phyloP scores from a whole-genome alignment of 345 rosid species.

The Mallotus nudiflorus region DNA sequence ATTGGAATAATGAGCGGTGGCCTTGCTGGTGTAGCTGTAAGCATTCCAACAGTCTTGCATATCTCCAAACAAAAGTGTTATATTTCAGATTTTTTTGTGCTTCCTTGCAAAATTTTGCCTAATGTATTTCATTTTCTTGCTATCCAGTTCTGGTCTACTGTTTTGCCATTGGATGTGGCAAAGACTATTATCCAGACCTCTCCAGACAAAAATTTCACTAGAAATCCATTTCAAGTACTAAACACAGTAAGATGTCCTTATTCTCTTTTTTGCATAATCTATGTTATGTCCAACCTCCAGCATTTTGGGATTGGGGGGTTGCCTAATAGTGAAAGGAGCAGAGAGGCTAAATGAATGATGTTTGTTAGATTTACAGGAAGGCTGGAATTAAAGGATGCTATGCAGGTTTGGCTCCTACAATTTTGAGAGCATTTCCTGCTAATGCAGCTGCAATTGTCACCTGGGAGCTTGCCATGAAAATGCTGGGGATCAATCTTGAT shows the following conservation, averaged over 20 bases:
- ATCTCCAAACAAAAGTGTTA: not conserved
- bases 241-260: constrained; percentile 49
- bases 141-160: constrained; percentile 73
- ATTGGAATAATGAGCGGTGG: constrained; percentile 84
- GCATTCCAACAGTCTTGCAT: constrained; percentile 28
- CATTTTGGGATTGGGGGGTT: too few relatives aligned
- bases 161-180: constrained; percentile 85
- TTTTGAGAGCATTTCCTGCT: constrained; percentile 89
- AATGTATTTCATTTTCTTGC: constrained; percentile 11
- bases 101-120: not conserved
- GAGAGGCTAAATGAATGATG: constrained; percentile 11
- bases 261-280: not conserved
- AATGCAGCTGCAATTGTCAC: constrained; percentile 95
- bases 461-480: constrained; percentile 88
- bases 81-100: not conserved
- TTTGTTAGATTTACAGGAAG: constrained; percentile 60
- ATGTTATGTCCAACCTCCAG: not conserved
- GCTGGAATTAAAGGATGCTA: constrained; percentile 88
- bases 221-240: constrained; percentile 73
- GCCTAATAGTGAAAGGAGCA: not conserved
- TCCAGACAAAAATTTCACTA: constrained; percentile 50
- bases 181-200: constrained; percentile 91
- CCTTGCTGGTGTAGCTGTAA: constrained; percentile 93
- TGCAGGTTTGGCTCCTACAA: constrained; percentile 83
- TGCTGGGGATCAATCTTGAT: constrained; percentile 60